Evolutionary conservation across 73 alveolate species (phyloP).

Genomic region (Blepharisma japonicum): DNA sequence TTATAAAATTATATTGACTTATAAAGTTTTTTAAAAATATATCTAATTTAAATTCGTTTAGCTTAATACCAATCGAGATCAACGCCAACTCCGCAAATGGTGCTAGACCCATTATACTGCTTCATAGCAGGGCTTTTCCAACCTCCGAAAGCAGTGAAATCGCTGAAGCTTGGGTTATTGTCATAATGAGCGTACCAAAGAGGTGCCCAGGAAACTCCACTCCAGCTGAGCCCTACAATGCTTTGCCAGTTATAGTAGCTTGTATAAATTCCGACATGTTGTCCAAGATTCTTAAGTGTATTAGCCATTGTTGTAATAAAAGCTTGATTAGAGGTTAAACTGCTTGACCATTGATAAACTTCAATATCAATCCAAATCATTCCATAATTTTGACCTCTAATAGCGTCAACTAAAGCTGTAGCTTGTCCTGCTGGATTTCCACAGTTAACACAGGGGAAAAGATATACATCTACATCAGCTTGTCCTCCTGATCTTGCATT

Average conservation of each 20-base stretch:
- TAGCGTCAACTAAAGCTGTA: conserved; percentile 47
- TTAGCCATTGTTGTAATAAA: conserved; percentile 45
- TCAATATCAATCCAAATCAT: conserved; percentile 80
- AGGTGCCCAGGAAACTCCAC: conserved; percentile 48
- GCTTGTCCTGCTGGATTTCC: conserved; percentile 36
- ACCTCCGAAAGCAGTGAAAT: conserved; percentile 67
- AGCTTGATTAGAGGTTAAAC: conserved; percentile 52
- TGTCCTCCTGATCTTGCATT: conserved; percentile 74
- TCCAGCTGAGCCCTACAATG: conserved; percentile 61
- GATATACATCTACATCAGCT: conserved; percentile 64
- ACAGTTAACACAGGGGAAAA: conserved; percentile 67
- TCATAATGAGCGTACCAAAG: conserved; percentile 92
- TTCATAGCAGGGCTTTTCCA: conserved; percentile 72
- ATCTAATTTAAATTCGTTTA: conserved; percentile 5
- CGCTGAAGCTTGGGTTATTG: conserved; percentile 58
- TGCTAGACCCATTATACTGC: conserved; percentile 63
- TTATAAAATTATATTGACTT: no score
- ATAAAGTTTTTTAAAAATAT: no score
- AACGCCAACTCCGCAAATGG: conserved; percentile 69
- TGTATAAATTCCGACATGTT: conserved; percentile 60
- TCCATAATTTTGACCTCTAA: conserved; percentile 46
- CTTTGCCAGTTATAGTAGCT: conserved; percentile 63
- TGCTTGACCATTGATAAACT: conserved; percentile 61
- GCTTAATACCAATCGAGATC: conserved; percentile 62
- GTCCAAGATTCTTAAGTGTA: conserved; percentile 51